Conservation (phyloP, 208 protist species). For the Lotmaria passim region DNA sequence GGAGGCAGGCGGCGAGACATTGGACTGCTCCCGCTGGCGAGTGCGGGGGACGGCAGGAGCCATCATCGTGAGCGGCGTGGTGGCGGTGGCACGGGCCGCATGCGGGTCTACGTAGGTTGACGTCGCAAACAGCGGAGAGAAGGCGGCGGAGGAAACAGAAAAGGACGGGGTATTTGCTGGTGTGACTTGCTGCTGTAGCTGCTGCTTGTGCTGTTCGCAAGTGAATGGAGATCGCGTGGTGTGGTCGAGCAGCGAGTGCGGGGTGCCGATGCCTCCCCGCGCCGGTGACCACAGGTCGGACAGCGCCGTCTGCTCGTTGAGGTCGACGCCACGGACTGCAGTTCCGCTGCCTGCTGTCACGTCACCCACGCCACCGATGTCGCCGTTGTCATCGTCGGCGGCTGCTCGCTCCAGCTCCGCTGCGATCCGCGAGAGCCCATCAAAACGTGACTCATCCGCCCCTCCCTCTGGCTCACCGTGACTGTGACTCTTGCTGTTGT, state of each 20-base stretch:
- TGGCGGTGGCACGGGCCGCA: not conserved
- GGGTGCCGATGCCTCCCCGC: not conserved
- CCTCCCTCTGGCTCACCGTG: not conserved
- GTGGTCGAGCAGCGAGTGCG: conserved; percentile 6
- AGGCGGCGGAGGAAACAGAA: not conserved
- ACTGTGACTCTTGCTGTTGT: no score
- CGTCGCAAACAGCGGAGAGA: not conserved
- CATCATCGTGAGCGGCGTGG: not conserved
- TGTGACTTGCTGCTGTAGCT: conserved; percentile 14
- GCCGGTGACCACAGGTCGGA: conserved; percentile 20
- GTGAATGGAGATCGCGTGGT: not conserved
- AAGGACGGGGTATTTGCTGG: not conserved
- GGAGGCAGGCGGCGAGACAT: not conserved
- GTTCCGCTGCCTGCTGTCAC: not conserved
- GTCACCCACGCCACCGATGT: not conserved
- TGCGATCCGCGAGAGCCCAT: conserved; percentile 6
- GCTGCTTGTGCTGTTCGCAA: not conserved
- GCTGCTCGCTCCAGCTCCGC: conserved; percentile 1
- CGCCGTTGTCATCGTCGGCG: not conserved
- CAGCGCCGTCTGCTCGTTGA: not conserved
- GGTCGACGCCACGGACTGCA: not conserved
- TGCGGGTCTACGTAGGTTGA: not conserved
- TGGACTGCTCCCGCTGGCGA: conserved; percentile 3
- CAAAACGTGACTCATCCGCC: not conserved
- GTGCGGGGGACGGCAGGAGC: not conserved